These are phyloP conservation scores for Puccinia horiana DNA, from an alignment of 1,284 basidiomycete genomes.

Conservation along the genomic window DNA sequence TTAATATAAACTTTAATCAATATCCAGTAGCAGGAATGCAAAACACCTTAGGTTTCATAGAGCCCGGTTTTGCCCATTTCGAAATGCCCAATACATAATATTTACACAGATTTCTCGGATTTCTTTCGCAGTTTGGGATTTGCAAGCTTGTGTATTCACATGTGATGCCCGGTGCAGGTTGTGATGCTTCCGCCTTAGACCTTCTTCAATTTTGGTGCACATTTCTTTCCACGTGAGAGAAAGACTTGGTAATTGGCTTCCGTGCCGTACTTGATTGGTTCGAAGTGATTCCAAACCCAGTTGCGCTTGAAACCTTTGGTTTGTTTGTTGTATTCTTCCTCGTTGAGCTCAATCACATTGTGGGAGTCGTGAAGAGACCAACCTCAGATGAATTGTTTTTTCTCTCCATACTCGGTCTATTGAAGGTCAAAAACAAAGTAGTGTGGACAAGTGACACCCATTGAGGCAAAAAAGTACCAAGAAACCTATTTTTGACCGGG, in stretches of 20 bases:
- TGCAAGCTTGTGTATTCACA: neutral
- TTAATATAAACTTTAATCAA: neutral
- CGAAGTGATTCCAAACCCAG: conserved; percentile 8
- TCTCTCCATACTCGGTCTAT: too few species aligned
- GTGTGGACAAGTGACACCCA: too few species aligned
- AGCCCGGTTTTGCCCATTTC: neutral
- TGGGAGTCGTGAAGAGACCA: too few species aligned
- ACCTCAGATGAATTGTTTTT: too few species aligned
- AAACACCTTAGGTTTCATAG: neutral
- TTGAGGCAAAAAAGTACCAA: too few species aligned
- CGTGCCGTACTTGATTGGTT: neutral
- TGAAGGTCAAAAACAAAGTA: too few species aligned
- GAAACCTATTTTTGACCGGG: too few species aligned
- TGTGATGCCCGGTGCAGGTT: neutral
- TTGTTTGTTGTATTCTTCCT: too few species aligned
- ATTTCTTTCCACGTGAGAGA: neutral
- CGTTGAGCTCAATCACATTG: too few species aligned
- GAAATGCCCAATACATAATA: neutral
- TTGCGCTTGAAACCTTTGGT: neutral
- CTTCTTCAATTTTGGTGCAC: neutral
- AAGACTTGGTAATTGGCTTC: neutral
- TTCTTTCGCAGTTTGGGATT: neutral
- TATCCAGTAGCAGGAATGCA: neutral
- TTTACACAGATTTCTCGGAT: neutral
- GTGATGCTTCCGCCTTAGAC: neutral